phyloP scores from a whole-genome alignment of 1,139 yeast species.

The Saccharomyces hybrid region DNA sequence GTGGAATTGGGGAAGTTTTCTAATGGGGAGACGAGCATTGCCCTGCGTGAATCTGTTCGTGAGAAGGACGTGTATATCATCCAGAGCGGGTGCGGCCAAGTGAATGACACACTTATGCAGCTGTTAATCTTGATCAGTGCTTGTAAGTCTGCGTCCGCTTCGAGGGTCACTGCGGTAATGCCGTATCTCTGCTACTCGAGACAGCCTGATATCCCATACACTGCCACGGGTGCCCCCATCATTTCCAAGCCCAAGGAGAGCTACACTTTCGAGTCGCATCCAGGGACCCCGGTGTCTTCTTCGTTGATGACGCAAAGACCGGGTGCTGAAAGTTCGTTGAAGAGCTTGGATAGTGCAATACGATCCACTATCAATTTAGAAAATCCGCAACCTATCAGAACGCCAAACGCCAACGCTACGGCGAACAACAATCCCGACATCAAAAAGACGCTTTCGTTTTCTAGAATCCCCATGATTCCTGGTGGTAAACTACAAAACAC shows the following conservation, averaged over 20 bases:
- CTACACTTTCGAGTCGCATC: constrained; percentile 56
- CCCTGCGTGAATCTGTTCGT: constrained; percentile 74
- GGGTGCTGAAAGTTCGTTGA: constrained; percentile 19
- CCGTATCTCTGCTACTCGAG: constrained; percentile 94
- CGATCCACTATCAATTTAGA: constrained; percentile 13
- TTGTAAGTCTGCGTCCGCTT: constrained; percentile 92
- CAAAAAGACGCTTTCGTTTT: constrained; percentile 19
- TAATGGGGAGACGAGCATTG: constrained; percentile 89
- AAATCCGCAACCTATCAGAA: constrained; percentile 8
- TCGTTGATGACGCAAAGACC: constrained; percentile 21
- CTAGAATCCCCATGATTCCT: constrained; percentile 32
- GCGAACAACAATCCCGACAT: constrained; percentile 2
- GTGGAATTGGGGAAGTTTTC: constrained; percentile 54
- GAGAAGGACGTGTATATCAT: constrained; percentile 86
- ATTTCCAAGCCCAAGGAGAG: constrained; percentile 39
- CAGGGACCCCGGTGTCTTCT: constrained; percentile 43
- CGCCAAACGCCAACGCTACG: neutral
- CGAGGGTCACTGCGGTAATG: constrained; percentile 85
- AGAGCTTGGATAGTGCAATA: constrained; percentile 18
- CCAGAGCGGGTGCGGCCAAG: constrained; percentile 69
- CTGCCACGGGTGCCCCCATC: constrained; percentile 57
- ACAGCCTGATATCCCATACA: constrained; percentile 92
- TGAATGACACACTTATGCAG: constrained; percentile 86
- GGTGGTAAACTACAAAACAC: constrained; percentile 26
- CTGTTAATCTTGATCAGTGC: constrained; percentile 84